phyloP scores from a whole-genome alignment of 2,329 filamentous ascomycete species.

The Moelleriella libera region DNA sequence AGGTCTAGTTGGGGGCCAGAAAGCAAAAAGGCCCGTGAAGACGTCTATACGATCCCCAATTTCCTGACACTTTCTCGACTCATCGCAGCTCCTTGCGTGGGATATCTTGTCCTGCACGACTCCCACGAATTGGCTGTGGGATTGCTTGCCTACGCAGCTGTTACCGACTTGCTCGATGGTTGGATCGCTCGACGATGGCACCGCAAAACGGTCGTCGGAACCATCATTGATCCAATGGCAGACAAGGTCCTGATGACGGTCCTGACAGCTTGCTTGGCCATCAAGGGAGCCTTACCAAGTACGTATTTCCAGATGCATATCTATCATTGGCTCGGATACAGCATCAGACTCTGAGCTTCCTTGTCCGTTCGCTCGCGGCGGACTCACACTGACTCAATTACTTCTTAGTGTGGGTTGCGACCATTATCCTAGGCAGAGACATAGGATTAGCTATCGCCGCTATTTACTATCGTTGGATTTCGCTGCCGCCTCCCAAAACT shows the following conservation, averaged over 20 bases:
- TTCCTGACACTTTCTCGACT: slow-evolving; percentile 80
- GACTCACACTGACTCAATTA: background rate
- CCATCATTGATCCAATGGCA: slow-evolving; percentile 90
- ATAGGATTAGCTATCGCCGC: slow-evolving; percentile 70
- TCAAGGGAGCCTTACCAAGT: slow-evolving; percentile 72
- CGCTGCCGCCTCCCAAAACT: slow-evolving; percentile 83
- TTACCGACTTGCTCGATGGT: slow-evolving; percentile 86
- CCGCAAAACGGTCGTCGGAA: slow-evolving; percentile 84
- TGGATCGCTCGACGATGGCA: slow-evolving; percentile 85
- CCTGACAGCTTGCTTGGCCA: slow-evolving; percentile 69
- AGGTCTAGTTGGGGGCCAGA: background rate
- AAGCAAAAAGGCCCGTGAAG: slow-evolving; percentile 44
- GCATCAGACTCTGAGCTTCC: background rate
- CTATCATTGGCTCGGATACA: background rate
- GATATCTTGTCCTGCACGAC: slow-evolving; percentile 78
- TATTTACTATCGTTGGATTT: slow-evolving; percentile 93
- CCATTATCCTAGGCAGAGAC: slow-evolving; percentile 83
- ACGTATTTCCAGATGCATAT: slow-evolving; percentile 15
- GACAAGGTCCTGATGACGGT: slow-evolving; percentile 96
- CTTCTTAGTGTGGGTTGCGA: slow-evolving; percentile 61
- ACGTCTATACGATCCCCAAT: slow-evolving; percentile 96
- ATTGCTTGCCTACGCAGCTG: slow-evolving; percentile 82
- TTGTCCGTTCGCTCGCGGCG: background rate
- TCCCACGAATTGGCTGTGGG: slow-evolving; percentile 65
- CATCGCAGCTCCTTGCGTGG: slow-evolving; percentile 67